Percentiles rank a stretch among this genome's conserved stretches.
Conservation (phyloP, 2,329 filamentous ascomycete genomes). For the Metarhizium guizhouense region DNA sequence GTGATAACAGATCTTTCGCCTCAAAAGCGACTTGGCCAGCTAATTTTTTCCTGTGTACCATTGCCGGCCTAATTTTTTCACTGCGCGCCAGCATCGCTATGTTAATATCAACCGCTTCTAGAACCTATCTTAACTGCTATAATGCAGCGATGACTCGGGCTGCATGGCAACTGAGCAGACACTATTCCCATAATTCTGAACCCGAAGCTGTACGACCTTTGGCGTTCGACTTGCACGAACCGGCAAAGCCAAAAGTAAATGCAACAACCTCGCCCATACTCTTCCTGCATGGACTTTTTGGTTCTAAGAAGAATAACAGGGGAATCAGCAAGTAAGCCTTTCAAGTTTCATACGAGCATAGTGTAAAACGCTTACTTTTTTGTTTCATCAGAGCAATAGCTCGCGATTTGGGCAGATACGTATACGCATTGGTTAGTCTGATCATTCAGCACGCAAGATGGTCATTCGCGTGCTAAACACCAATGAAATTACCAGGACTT, state of each 20-base stretch:
- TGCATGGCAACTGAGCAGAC: background rate
- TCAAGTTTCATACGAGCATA: background rate
- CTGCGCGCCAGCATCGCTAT: background rate
- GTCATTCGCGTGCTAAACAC: background rate
- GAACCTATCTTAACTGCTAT: background rate
- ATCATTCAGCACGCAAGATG: background rate
- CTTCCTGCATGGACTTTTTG: constrained; percentile 88
- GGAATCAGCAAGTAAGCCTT: constrained; percentile 79
- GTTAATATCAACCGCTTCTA: background rate
- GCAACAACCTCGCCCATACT: constrained; percentile 56
- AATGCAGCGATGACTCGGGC: background rate
- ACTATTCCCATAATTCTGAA: background rate
- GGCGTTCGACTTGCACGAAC: constrained; percentile 59
- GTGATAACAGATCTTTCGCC: too few relatives aligned
- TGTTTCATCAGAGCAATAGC: constrained; percentile 56
- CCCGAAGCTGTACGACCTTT: constrained; percentile 26
- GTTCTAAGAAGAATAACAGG: constrained; percentile 91
- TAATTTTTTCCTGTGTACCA: too few relatives aligned
- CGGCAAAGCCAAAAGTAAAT: constrained; percentile 31
- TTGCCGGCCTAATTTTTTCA: background rate
- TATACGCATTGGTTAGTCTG: constrained; percentile 67
- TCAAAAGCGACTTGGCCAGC: too few relatives aligned
- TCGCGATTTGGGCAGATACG: constrained; percentile 66
- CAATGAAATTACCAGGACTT: constrained; percentile 53
- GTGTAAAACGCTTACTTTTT: background rate